Evolutionary conservation across 768 basidiomycete genomes (phyloP).

Genomic region (Tulasnella sp.): DNA sequence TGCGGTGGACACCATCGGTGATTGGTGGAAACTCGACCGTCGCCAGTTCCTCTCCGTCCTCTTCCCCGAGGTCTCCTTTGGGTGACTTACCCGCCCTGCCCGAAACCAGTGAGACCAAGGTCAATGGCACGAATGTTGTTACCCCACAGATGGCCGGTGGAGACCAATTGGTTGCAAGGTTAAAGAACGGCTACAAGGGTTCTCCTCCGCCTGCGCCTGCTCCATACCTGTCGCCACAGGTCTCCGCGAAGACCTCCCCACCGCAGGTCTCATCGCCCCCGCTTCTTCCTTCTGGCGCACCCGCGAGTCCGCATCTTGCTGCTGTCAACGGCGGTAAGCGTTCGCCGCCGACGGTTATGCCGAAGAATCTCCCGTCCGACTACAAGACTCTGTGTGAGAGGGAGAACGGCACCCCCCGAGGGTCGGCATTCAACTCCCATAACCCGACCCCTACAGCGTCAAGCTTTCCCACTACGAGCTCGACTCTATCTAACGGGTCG

Average conservation of each 20-base stretch:
- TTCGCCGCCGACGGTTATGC: constrained; percentile 20
- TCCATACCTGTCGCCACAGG: constrained; percentile 1
- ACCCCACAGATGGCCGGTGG: too few species aligned
- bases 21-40: constrained; percentile 25
- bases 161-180: not conserved
- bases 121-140: not conserved
- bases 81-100: not conserved
- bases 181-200: not conserved
- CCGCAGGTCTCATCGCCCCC: not conserved
- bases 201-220: not conserved
- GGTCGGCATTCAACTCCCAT: constrained; percentile 16
- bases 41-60: constrained; percentile 18
- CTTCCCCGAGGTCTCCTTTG: constrained; percentile 7
- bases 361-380: constrained; percentile 20
- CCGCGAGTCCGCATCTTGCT: constrained; percentile 23
- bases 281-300: constrained; percentile 9
- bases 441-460: too few species aligned
- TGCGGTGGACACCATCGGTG: constrained; percentile 40
- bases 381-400: constrained; percentile 18
- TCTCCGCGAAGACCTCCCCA: constrained; percentile 9
- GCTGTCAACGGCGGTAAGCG: constrained; percentile 21
- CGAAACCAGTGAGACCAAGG: constrained; percentile 14
- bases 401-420: not conserved
- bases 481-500: too few species aligned
- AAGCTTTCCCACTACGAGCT: too few species aligned